These are phyloP conservation scores for Hymenotorrendiella dingleyae DNA, from an alignment of 2,329 filamentous ascomycete species.

Conservation along the genomic window DNA sequence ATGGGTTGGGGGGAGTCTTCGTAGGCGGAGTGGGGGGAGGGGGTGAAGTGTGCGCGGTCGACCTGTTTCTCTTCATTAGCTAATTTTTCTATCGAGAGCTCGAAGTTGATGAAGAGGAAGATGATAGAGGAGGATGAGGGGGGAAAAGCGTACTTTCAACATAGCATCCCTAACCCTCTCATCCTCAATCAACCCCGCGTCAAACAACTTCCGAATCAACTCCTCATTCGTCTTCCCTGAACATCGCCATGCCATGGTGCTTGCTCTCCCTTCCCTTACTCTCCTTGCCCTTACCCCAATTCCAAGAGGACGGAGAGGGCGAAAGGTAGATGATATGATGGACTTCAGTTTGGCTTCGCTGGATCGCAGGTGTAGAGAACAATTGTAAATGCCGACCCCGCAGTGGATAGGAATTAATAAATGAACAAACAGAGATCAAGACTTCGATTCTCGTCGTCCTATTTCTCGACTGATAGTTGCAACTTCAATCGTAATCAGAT, in stretches of 20 bases:
- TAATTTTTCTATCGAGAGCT: slow-evolving; percentile 8
- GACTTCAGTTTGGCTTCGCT: too few species aligned
- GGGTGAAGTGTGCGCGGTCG: slow-evolving; percentile 81
- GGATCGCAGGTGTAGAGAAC: too few species aligned
- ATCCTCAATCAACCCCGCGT: slow-evolving; percentile 66
- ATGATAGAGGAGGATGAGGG: not conserved
- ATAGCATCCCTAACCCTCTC: slow-evolving; percentile 73
- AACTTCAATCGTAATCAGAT: too few species aligned
- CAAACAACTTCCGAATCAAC: slow-evolving; percentile 72
- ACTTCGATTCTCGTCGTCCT: too few species aligned
- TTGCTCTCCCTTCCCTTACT: too few species aligned
- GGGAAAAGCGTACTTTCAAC: slow-evolving; percentile 47
- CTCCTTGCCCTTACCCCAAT: too few species aligned
- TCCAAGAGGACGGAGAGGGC: not conserved
- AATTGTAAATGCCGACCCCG: too few species aligned
- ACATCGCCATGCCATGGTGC: slow-evolving; percentile 87
- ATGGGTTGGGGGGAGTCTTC: slow-evolving; percentile 65
- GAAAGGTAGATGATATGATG: not conserved
- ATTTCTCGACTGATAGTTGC: too few species aligned
- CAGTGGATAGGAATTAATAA: too few species aligned
- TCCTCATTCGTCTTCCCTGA: slow-evolving; percentile 68
- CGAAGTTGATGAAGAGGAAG: not conserved
- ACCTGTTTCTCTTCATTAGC: slow-evolving; percentile 47
- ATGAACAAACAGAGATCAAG: too few species aligned
- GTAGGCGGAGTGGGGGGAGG: slow-evolving; percentile 63